phyloP scores from a whole-genome alignment of 2,329 filamentous ascomycete genomes.

The Reticulascus tulasneorum region DNA sequence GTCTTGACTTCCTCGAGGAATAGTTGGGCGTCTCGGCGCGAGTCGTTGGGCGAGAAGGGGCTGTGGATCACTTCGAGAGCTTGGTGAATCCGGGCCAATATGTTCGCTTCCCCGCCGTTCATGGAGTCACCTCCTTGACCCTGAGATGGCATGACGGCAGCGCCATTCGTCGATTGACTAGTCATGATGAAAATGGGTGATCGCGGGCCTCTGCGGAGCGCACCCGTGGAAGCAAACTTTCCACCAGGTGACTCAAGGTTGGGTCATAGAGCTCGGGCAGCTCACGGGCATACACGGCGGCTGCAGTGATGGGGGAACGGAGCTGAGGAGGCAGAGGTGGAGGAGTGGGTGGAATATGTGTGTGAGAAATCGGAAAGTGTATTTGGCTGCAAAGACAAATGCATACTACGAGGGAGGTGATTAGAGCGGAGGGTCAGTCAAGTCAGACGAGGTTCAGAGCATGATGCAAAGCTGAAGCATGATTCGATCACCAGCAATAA shows the following conservation, averaged over 20 bases:
- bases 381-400: too few relatives aligned
- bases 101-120: slow-evolving; percentile 35
- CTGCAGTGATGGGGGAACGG: background rate
- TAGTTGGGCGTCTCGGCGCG: slow-evolving; percentile 75
- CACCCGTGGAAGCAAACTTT: slow-evolving; percentile 7
- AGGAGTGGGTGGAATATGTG: background rate
- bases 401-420: too few relatives aligned
- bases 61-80: slow-evolving; percentile 87
- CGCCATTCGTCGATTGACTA: slow-evolving; percentile 27
- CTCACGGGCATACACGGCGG: slow-evolving; percentile 1
- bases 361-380: slow-evolving; percentile 9
- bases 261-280: slow-evolving; percentile 6
- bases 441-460: too few relatives aligned
- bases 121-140: slow-evolving; percentile 19
- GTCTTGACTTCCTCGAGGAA: slow-evolving; percentile 86
- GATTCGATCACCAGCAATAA: slow-evolving; percentile 8
- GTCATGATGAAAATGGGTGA: slow-evolving; percentile 24
- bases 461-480: too few relatives aligned
- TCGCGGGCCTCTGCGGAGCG: slow-evolving; percentile 6
- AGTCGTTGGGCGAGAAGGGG: slow-evolving; percentile 73
- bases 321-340: background rate
- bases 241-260: slow-evolving; percentile 7
- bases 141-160: slow-evolving; percentile 13
- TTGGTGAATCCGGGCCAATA: slow-evolving; percentile 68
- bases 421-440: too few relatives aligned